Evolutionary conservation across 345 rosid genomes (phyloP).

Genomic region (Theobroma cacao): DNA sequence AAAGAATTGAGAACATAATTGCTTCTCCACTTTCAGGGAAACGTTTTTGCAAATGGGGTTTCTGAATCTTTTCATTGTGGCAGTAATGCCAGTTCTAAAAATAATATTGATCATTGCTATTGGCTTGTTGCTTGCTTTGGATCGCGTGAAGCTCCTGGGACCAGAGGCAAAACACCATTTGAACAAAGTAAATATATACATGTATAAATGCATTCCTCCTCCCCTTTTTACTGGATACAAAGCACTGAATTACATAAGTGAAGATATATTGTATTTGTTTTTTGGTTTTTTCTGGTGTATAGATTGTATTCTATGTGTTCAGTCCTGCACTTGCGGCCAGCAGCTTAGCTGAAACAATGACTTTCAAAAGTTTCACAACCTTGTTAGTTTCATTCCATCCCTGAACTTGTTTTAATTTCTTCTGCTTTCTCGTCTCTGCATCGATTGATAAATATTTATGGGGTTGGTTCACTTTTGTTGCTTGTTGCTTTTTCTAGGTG

Average conservation of each 20-base stretch:
- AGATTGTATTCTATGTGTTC: constrained; percentile 40
- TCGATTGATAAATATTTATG: neutral
- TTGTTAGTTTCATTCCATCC: constrained; percentile 31
- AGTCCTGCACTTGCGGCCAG: constrained; percentile 42
- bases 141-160: constrained; percentile 34
- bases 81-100: constrained; percentile 41
- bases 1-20: neutral
- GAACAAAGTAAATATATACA: constrained; percentile 30
- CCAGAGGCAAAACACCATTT: constrained; percentile 26
- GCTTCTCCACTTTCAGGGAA: neutral
- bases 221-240: neutral
- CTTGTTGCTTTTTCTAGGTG: constrained; percentile 29
- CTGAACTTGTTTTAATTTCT: neutral
- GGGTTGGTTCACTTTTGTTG: neutral
- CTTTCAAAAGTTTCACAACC: constrained; percentile 26
- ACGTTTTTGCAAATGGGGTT: constrained; percentile 24
- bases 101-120: constrained; percentile 36
- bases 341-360: constrained; percentile 39
- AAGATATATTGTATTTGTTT: neutral
- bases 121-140: constrained; percentile 41
- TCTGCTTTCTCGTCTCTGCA: neutral
- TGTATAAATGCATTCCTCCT: neutral
- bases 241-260: neutral
- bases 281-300: neutral
- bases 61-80: constrained; percentile 26